phyloP scores from a whole-genome alignment of 2,329 filamentous ascomycete genomes.

The Calcarisporium arbuscula region DNA sequence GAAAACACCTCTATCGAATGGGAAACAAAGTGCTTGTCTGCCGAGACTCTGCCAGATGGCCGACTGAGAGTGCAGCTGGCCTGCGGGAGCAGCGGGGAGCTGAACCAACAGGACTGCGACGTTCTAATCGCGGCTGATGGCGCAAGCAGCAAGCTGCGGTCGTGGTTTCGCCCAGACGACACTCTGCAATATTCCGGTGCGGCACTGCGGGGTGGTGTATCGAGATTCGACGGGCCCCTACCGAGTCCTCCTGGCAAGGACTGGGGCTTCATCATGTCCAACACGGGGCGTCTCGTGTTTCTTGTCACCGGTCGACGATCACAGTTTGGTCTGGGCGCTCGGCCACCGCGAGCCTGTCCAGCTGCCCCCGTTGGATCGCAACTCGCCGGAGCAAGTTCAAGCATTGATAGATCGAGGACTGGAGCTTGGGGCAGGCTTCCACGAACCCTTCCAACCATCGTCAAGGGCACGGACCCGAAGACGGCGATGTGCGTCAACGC shows the following conservation, averaged over 20 bases:
- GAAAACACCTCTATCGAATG: slow-evolving; percentile 17
- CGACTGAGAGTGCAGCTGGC: slow-evolving; percentile 16
- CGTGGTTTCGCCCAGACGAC: slow-evolving; percentile 30
- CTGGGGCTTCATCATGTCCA: slow-evolving; percentile 35
- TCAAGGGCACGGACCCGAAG: slow-evolving; percentile 30
- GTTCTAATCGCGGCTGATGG: slow-evolving; percentile 41
- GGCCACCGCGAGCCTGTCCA: slow-evolving; percentile 24
- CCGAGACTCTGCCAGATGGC: slow-evolving; percentile 14
- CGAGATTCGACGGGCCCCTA: slow-evolving; percentile 26
- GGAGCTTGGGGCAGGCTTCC: slow-evolving; percentile 26
- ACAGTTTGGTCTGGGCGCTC: slow-evolving; percentile 35
- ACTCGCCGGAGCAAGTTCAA: slow-evolving; percentile 15
- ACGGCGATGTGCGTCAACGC: slow-evolving; percentile 33
- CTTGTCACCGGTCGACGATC: slow-evolving; percentile 35
- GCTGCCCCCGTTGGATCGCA: slow-evolving; percentile 9
- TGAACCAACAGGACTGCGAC: no score
- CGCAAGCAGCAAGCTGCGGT: slow-evolving; percentile 33
- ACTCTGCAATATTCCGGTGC: slow-evolving; percentile 32
- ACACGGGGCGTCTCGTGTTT: slow-evolving; percentile 35
- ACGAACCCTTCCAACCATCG: slow-evolving; percentile 33
- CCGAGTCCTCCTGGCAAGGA: slow-evolving; percentile 27
- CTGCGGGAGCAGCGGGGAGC: no score
- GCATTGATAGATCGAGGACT: slow-evolving; percentile 24
- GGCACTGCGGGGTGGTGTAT: slow-evolving; percentile 30
- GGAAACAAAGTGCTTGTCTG: slow-evolving; percentile 19